Base-by-base conservation (phyloP, 73 alveolate genomes). In the Tetrahymena elliotti region DNA sequence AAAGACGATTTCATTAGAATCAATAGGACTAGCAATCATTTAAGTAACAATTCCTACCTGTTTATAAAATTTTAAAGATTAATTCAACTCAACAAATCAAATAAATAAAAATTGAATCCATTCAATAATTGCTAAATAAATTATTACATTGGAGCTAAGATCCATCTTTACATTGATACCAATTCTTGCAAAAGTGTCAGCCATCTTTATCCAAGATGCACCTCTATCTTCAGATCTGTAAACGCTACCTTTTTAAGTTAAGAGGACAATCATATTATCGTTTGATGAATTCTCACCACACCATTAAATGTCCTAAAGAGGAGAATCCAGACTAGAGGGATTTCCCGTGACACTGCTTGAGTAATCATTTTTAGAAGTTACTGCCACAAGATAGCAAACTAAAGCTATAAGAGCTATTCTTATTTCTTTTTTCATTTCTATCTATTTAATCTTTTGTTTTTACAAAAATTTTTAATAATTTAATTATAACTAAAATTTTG, bases 161-260 rank as follows among this genome's bases (percentile, higher is more conserved):
- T 96, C 95, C 93, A 93, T 96, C 38, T 83, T 92, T 84, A 35
- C 68, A 36, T 47, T 38, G n/a, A 94, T 83, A 38, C 97, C 98
- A 35, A 52, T 94, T 40, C 95, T 40, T 31, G 93, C 94, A 54
- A 95, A 95, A 84, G 83, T 36, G 35, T 84, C 96, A 9, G 93
- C 83, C 93, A 97, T 53, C 93, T 93, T 93, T 54, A 93, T 95
- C 99, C 99, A 98, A 40, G 98, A 38, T 33, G 92, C 93, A 20
- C 99, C 99, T 37, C 96, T 83, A 95, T 98, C 98, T 93, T 96
- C 97, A 22, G 98, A 95, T 52, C 99, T 93, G 94, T 96, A 98
- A 0, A 98, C 97, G 35, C 93, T 53, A 36, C 98, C 97, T 27
- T 94, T 93, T 13, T 95, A 96, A 33, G 99, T 97, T 40, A 96